Base-by-base conservation (phyloP, 768 basidiomycete genomes). In the Tulasnella sp. region DNA sequence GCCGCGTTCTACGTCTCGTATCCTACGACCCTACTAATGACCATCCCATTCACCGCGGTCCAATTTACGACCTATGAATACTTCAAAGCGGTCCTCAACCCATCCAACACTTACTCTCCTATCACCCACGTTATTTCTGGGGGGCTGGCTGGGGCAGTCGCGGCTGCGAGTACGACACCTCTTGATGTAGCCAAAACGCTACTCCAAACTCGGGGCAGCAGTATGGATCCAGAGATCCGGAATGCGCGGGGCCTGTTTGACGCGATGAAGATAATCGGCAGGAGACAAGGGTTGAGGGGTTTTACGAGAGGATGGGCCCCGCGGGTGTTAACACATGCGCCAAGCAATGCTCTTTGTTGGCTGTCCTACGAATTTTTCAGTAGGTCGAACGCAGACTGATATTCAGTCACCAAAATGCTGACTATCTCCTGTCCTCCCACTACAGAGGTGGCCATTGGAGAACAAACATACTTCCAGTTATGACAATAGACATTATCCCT, bases 281-380 rank as follows among this genome's bases (percentile, higher is more conserved):
- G 71, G 66, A 76, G 87, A 64, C 88, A 98, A 62, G 94, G 96
- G 4, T 46, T 85, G 24, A 85, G 76, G 67, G 96, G 96, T 0
- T 91, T 98, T 67, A 75, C 77, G 54, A 77, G 96, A 65, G 96
- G 96, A 24, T 73, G 98, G 66, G 78, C 90, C 54, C 96, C 96
- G 5, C 80, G 96, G 48, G 83, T 99, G 53, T 73, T 98, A 70
- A 94, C 93, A 24, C 89, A 87, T 66, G 89, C 97, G 83, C 96
- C 96, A 4, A 92, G 89, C 68, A 96, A 94, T 54, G 96, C 96
- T 9, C 76, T 99, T 50, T 94, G 89, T 72, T 99, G 94, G 96
- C 75, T 93, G 69, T 93, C 92, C 54, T 93, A 97, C 68, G 93
- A 97, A 72, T 96, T 94, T 74, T 96, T 96, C 80, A 96, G 92